A percentile compares a stretch with the other conserved stretches of the same genome.
Evolutionary conservation across 352 stramenopile genomes (phyloP).

Genomic region (Halophytophthora batemanensis): DNA sequence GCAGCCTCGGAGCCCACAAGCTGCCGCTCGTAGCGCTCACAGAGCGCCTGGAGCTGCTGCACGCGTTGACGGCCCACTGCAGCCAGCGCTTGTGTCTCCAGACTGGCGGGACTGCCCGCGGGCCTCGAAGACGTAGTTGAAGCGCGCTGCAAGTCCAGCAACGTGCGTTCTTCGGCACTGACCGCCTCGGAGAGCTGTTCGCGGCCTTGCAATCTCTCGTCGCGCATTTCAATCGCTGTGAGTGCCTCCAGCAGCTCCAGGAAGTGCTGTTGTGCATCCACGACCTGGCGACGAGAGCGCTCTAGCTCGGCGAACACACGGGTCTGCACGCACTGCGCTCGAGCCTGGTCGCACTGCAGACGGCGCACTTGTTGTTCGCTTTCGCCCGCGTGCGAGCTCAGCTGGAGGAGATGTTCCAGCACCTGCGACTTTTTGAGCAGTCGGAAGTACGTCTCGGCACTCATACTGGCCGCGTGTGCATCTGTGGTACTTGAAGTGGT

Average conservation of each 20-base stretch:
- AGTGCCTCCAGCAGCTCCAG: conserved; percentile 49
- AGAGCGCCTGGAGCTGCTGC: conserved; percentile 40
- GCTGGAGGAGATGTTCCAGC: conserved; percentile 44
- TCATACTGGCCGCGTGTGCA: conserved; percentile 29
- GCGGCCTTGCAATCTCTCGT: conserved; percentile 30
- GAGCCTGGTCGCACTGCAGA: conserved; percentile 44
- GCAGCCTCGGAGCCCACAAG: conserved; percentile 46
- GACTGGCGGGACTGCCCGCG: neutral
- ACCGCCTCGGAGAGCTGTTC: conserved; percentile 3
- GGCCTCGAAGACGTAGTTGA: conserved; percentile 10
- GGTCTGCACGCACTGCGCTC: conserved; percentile 46
- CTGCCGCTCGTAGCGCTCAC: conserved; percentile 44
- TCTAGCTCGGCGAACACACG: conserved; percentile 53
- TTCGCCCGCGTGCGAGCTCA: conserved; percentile 36
- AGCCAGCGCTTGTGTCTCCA: conserved; percentile 42
- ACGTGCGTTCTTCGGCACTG: conserved; percentile 40
- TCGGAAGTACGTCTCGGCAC: conserved; percentile 56
- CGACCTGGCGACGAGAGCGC: conserved; percentile 43
- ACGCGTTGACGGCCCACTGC: conserved; percentile 38
- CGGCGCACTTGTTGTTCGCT: conserved; percentile 42
- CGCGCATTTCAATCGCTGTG: conserved; percentile 36
- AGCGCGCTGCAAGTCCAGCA: conserved; percentile 44
- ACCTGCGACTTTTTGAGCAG: conserved; percentile 69
- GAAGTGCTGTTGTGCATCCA: conserved; percentile 49
- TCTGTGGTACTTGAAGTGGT: conserved; percentile 5